A percentile compares a stretch with the other conserved stretches of the same genome.
These are phyloP conservation scores for Cymbidium sinense DNA, from an alignment of 106 monocot species.

Conservation along the genomic window DNA sequence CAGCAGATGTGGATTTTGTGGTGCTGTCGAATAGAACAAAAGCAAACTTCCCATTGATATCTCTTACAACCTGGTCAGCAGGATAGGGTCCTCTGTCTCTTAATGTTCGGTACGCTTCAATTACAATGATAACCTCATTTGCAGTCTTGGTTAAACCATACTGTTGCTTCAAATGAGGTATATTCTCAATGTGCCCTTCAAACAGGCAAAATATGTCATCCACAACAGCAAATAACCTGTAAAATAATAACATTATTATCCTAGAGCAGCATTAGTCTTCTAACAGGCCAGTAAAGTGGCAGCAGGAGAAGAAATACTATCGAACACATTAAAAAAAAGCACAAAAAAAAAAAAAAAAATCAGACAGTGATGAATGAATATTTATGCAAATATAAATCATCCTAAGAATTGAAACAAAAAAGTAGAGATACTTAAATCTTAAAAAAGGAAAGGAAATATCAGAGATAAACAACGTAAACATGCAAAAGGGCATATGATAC, in stretches of 20 bases:
- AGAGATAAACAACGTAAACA: too few relatives aligned
- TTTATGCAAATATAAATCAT: too few relatives aligned
- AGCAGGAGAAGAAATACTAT: neutral
- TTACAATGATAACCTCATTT: constrained; percentile 67
- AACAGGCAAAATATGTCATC: constrained; percentile 89
- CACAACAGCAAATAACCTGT: constrained; percentile 61
- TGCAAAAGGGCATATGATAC: too few relatives aligned
- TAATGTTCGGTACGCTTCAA: constrained; percentile 81
- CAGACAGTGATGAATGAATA: too few relatives aligned
- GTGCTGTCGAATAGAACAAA: constrained; percentile 71
- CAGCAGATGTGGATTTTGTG: constrained; percentile 52
- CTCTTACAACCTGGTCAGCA: constrained; percentile 75
- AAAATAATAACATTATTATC: neutral
- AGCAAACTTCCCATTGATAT: constrained; percentile 70
- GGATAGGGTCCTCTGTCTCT: constrained; percentile 92
- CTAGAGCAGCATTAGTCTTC: neutral
- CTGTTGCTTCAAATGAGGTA: constrained; percentile 64
- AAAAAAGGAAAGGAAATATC: neutral
- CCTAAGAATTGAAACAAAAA: too few relatives aligned
- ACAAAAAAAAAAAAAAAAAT: neutral
- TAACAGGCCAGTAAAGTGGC: neutral
- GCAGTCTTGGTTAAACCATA: constrained; percentile 76
- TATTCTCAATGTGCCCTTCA: constrained; percentile 65
- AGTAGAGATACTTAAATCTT: neutral
- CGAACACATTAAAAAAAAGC: neutral